Conservation (phyloP, 129 eudicot species). For the Kitagawia praeruptora region DNA sequence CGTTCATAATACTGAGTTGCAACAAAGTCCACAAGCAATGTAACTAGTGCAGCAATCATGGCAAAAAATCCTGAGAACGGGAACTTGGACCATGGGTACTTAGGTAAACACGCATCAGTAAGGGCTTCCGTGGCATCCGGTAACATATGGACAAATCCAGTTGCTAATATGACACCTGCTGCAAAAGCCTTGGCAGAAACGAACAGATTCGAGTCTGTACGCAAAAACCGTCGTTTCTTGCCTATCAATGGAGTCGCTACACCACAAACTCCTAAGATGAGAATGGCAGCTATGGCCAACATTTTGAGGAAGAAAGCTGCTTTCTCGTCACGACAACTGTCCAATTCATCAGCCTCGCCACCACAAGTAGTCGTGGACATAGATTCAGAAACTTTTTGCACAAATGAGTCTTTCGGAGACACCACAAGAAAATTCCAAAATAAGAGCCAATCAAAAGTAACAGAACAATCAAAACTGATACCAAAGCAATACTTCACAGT, state of each 20-base stretch:
- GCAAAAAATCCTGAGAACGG: slow-evolving; percentile 83
- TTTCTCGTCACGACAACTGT: slow-evolving; percentile 52
- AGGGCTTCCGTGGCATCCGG: slow-evolving; percentile 73
- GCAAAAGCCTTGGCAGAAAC: slow-evolving; percentile 85
- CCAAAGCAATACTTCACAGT: background rate
- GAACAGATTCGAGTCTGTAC: slow-evolving; percentile 70
- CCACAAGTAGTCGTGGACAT: slow-evolving; percentile 49
- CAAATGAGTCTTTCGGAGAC: slow-evolving; percentile 27
- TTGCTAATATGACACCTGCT: slow-evolving; percentile 88
- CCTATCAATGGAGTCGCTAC: slow-evolving; percentile 72
- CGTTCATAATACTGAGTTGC: slow-evolving; percentile 80
- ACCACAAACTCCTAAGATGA: slow-evolving; percentile 55
- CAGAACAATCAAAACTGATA: background rate
- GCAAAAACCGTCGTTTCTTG: slow-evolving; percentile 52
- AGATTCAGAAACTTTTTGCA: slow-evolving; percentile 44
- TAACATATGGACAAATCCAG: slow-evolving; percentile 89
- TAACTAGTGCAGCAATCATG: slow-evolving; percentile 75
- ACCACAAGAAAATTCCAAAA: slow-evolving; percentile 16
- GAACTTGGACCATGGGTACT: slow-evolving; percentile 76
- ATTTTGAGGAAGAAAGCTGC: slow-evolving; percentile 52
- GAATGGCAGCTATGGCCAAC: slow-evolving; percentile 56
- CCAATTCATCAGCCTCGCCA: slow-evolving; percentile 22
- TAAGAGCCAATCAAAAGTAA: background rate
- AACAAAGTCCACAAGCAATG: slow-evolving; percentile 71
- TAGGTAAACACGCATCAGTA: slow-evolving; percentile 54